phyloP scores from a whole-genome alignment of 495 filamentous ascomycete species.

The Podospora conica region DNA sequence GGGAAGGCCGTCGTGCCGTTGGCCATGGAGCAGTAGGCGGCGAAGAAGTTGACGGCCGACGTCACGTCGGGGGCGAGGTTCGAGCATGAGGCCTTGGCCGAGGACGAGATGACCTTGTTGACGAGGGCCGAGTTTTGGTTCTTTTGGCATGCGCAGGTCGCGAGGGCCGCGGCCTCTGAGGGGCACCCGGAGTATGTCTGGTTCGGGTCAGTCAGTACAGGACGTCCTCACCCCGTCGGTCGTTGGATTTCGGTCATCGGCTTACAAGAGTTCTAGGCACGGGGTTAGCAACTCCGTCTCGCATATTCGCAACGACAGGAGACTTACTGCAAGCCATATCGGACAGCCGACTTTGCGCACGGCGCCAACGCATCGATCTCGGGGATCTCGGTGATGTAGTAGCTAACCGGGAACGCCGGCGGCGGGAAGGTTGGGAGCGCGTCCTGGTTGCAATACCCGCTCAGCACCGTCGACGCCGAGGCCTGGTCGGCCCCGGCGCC shows the following conservation, averaged over 20 bases:
- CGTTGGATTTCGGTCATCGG: not conserved
- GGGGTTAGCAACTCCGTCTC: slow-evolving; percentile 18
- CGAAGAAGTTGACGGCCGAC: slow-evolving; percentile 43
- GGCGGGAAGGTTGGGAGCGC: slow-evolving; percentile 29
- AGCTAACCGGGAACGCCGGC: slow-evolving; percentile 32
- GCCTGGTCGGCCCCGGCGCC: slow-evolving; percentile 41
- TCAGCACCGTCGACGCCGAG: slow-evolving; percentile 38
- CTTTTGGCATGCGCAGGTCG: slow-evolving; percentile 44
- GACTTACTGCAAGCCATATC: slow-evolving; percentile 35
- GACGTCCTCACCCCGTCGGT: not conserved
- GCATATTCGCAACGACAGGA: not conserved
- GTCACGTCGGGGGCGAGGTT: slow-evolving; percentile 35
- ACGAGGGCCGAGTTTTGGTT: slow-evolving; percentile 38
- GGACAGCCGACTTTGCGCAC: slow-evolving; percentile 37
- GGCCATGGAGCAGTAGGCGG: slow-evolving; percentile 42
- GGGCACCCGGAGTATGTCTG: slow-evolving; percentile 32
- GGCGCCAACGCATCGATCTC: slow-evolving; percentile 37
- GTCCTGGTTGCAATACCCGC: slow-evolving; percentile 43
- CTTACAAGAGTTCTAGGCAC: slow-evolving; percentile 31
- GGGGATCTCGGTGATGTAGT: slow-evolving; percentile 44
- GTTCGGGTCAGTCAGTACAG: not conserved
- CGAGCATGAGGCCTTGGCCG: slow-evolving; percentile 36
- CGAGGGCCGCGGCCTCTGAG: slow-evolving; percentile 33
- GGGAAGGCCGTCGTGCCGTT: slow-evolving; percentile 43
- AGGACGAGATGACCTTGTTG: slow-evolving; percentile 35